Conservation (phyloP, 2,329 filamentous ascomycete species). For the Colletotrichum orchidophilum region DNA sequence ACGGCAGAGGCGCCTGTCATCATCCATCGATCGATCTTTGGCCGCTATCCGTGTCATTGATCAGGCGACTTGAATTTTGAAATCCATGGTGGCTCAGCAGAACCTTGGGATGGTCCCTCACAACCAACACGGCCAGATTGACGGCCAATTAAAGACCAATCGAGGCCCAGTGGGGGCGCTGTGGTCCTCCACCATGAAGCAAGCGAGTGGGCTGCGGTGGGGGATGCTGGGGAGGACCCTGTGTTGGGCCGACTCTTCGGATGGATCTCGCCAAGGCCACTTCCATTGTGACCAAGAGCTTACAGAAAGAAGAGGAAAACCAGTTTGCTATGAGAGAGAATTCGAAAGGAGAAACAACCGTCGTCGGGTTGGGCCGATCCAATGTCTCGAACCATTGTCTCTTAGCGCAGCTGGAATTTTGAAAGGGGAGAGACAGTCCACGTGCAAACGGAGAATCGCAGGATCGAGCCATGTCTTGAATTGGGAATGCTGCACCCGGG, state of each 20-base stretch:
- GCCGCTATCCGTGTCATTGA: background rate
- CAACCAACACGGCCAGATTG: background rate
- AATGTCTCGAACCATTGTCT: constrained; percentile 18
- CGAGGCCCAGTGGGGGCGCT: background rate
- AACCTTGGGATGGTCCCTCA: background rate
- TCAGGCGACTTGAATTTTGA: background rate
- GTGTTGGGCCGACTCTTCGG: background rate
- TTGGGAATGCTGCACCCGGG: background rate
- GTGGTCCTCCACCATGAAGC: background rate
- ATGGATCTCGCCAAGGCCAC: constrained; percentile 20
- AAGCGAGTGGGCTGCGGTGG: constrained; percentile 3
- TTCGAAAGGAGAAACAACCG: background rate
- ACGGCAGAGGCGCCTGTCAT: background rate
- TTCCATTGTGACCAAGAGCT: constrained; percentile 9
- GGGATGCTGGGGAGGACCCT: constrained; percentile 7
- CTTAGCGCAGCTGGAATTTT: background rate
- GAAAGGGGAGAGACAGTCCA: background rate
- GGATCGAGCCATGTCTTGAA: background rate
- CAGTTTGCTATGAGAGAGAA: background rate
- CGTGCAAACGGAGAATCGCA: constrained; percentile 4
- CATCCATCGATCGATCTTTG: background rate
- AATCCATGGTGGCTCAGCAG: constrained; percentile 10
- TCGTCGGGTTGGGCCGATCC: background rate
- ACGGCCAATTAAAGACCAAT: background rate
- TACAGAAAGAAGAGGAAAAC: background rate